Evolutionary conservation across 352 stramenopile species (phyloP).

Genomic region (Pythium sp.): DNA sequence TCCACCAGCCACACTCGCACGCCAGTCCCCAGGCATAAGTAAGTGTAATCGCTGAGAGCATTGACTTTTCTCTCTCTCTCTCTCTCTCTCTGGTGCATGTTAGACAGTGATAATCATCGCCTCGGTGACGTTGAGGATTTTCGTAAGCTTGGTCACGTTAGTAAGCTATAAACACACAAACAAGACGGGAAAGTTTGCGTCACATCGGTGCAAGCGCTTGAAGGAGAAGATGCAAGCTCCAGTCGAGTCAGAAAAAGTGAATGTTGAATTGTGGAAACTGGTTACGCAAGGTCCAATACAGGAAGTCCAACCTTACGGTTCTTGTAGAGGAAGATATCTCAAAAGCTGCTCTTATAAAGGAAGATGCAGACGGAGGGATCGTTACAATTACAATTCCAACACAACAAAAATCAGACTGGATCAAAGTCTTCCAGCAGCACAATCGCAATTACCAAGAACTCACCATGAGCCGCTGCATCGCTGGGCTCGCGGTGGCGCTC

Average conservation of each 20-base stretch:
- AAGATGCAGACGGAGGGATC: not conserved
- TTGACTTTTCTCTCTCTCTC: not conserved
- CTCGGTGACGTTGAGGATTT: not conserved
- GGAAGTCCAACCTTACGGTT: not conserved
- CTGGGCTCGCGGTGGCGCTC: conserved; percentile 47
- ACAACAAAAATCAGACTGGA: not conserved
- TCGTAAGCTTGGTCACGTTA: not conserved
- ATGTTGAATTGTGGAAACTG: not conserved
- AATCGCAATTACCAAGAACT: not conserved
- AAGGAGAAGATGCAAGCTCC: not conserved
- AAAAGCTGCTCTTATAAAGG: conserved; percentile 2
- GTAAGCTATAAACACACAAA: not conserved
- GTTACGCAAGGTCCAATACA: not conserved
- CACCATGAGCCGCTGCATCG: conserved; percentile 38
- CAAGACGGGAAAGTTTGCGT: not conserved
- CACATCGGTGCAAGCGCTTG: not conserved
- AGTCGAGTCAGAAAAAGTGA: not conserved
- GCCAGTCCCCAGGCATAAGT: conserved; percentile 20
- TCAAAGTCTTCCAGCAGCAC: too few species aligned
- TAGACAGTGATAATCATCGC: conserved; percentile 10
- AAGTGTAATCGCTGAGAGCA: not conserved
- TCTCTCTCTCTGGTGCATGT: conserved; percentile 4
- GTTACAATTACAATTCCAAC: not conserved
- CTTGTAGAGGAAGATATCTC: conserved; percentile 17
- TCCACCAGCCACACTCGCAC: conserved; percentile 23